Conservation (phyloP, 345 rosid genomes). For the Eucalyptus urophylla region DNA sequence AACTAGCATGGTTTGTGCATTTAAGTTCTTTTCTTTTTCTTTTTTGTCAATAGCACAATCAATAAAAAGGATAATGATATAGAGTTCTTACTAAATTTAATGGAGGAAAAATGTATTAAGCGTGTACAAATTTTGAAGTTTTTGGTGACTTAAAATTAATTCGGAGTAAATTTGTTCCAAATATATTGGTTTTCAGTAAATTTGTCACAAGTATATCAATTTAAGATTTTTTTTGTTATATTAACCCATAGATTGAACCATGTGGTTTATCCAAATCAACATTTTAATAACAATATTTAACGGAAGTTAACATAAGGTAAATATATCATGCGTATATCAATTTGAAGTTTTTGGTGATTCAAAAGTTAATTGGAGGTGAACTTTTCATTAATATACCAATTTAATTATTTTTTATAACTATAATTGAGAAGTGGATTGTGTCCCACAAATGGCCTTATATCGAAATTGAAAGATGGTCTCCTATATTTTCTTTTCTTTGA, state of each 20-base stretch:
- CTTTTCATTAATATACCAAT: too few relatives aligned
- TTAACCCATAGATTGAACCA: neutral
- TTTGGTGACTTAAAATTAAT: too few relatives aligned
- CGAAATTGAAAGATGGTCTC: neutral
- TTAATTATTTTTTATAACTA: too few relatives aligned
- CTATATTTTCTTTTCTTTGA: neutral
- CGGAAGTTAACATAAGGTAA: fast-evolving
- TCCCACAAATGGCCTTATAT: neutral
- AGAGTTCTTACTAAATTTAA: too few relatives aligned
- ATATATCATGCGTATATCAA: fast-evolving
- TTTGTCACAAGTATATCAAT: fast-evolving
- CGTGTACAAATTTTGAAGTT: fast-evolving
- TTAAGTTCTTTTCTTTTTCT: neutral
- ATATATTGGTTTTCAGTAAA: fast-evolving
- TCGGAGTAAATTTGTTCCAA: fast-evolving
- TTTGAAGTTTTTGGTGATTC: fast-evolving
- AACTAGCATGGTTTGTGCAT: neutral
- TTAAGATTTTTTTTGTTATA: neutral
- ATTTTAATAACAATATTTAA: too few relatives aligned
- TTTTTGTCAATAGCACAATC: neutral
- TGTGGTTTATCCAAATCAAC: fast-evolving
- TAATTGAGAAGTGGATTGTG: neutral
- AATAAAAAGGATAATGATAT: neutral
- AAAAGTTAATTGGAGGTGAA: too few relatives aligned
- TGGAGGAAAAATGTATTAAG: fast-evolving